Percentiles rank a stretch among this genome's conserved stretches.
These are phyloP conservation scores for Elsinoe batatas DNA, from an alignment of 2,329 filamentous ascomycete species.

Conservation along the genomic window DNA sequence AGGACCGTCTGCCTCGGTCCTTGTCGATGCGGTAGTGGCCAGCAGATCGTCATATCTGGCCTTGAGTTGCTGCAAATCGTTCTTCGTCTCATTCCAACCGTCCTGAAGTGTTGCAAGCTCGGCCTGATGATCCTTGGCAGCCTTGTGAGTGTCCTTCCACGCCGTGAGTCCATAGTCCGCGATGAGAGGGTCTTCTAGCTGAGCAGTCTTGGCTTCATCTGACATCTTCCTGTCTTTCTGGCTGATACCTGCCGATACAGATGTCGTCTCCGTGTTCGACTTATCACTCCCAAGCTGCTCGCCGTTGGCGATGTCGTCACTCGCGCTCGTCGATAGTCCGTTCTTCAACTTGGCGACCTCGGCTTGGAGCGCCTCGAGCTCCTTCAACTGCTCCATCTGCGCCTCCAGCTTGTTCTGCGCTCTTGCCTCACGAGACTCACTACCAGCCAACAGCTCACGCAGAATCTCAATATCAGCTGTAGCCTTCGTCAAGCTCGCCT, in stretches of 20 bases:
- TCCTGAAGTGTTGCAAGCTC: conserved; percentile 43
- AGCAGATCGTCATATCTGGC: conserved; percentile 11
- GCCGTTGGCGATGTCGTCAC: conserved; percentile 54
- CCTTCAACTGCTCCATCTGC: conserved; percentile 50
- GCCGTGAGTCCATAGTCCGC: background rate
- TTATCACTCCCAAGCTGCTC: conserved; percentile 49
- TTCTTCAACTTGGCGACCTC: conserved; percentile 53
- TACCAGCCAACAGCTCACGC: conserved; percentile 51
- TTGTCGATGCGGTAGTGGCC: background rate
- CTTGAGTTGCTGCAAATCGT: conserved; percentile 7
- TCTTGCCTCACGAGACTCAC: conserved; percentile 58
- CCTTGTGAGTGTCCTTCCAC: conserved; percentile 36
- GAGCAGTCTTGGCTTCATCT: conserved; percentile 40
- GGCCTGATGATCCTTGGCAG: conserved; percentile 37
- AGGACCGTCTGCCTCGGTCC: background rate
- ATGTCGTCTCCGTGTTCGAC: conserved; percentile 43
- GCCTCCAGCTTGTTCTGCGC: conserved; percentile 55
- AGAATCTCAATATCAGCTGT: conserved; percentile 55
- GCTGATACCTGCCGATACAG: conserved; percentile 44
- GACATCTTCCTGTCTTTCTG: conserved; percentile 37
- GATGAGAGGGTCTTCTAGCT: conserved; percentile 30
- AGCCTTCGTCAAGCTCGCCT: conserved; percentile 48
- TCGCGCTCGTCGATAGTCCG: conserved; percentile 54
- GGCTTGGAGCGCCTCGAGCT: conserved; percentile 49
- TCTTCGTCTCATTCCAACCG: conserved; percentile 34